Base-by-base conservation (phyloP, 139 green algal species). In the Chloropicon primus region DNA sequence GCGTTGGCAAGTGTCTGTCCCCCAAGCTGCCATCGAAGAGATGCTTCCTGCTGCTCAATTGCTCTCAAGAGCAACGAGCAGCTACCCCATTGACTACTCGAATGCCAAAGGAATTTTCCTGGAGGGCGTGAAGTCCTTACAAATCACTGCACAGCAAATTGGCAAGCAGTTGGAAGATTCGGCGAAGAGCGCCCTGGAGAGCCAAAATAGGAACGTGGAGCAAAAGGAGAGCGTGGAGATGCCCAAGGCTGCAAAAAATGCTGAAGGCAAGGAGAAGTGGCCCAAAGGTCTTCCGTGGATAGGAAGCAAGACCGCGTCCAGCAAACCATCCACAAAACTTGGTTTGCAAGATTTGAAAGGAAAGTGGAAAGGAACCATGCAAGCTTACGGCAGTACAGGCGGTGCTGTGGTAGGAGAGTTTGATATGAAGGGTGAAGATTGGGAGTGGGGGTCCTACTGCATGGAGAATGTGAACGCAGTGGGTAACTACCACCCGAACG, bases 1-100 rank as follows among this genome's bases (percentile, higher is more conserved):
- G 82, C 54, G 77, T 2, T 80, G 73, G 41, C 82, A 85, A 73
- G 84, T 94, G 21, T 82, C 74, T 26, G 90, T 96, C 5, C 91
- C 91, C 5, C n/a, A 21, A 0, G 92, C 92, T 24, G 83, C 92
- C 71, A 80, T 97, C 26, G 86, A 95, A 78, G 93, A 97, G 78
- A 88, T 97, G 74, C 82, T 96, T 26, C 93, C 93, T 3, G 92
- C 87, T 2, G 89, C 87, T 10, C 90, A 92, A 29, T 83, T 97
- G 79, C 81, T 96, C 79, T 80, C 82, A 53, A 80, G 76, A 26
- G 88, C 83, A 2, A 84, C 84, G 26, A 76, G 54, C 10, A 25
- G 23, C 23, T 28, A 23, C 78, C 72, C 41, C 5, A 62, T 62
- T 21, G 24, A 74, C 71, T 74, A 74, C 24, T 26, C 24, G 17